A percentile compares a stretch with the other conserved stretches of the same genome.
These are phyloP conservation scores for Trypanosoma mega DNA, from an alignment of 208 protist genomes.

Conservation along the genomic window DNA sequence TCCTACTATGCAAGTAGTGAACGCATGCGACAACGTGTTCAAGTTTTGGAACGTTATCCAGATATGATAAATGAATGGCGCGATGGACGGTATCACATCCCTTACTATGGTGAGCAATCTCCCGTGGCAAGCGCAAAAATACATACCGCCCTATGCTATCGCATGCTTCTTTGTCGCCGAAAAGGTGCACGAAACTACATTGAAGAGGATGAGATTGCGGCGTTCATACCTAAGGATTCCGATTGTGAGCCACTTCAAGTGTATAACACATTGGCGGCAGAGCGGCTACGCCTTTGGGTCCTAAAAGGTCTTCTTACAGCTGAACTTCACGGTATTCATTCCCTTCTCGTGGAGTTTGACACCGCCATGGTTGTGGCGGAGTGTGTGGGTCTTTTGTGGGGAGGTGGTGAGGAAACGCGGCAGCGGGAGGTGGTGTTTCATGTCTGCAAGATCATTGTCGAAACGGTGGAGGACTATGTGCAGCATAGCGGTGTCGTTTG, in stretches of 20 bases:
- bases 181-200: conserved; percentile 35
- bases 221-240: conserved; percentile 39
- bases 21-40: conserved; percentile 52
- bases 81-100: conserved; percentile 57
- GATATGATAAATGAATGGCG: conserved; percentile 56
- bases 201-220: conserved; percentile 47
- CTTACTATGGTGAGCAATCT: conserved; percentile 40
- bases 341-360: conserved; percentile 73
- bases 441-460: conserved; percentile 81
- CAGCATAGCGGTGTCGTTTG: conserved; percentile 85
- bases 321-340: conserved; percentile 65
- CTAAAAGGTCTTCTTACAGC: conserved; percentile 72
- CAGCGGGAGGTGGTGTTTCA: conserved; percentile 59
- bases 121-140: conserved; percentile 29
- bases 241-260: conserved; percentile 53
- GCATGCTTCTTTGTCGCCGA: conserved; percentile 56
- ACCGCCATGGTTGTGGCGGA: conserved; percentile 53
- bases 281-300: conserved; percentile 79
- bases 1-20: conserved; percentile 43
- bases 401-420: conserved; percentile 37
- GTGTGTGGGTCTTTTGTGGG: conserved; percentile 73
- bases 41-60: conserved; percentile 43
- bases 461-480: conserved; percentile 86
- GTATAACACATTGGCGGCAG: conserved; percentile 70
- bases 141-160: conserved; percentile 39